Base-by-base conservation (phyloP, 179 eudicot genomes). In the Beta macrorhiza region DNA sequence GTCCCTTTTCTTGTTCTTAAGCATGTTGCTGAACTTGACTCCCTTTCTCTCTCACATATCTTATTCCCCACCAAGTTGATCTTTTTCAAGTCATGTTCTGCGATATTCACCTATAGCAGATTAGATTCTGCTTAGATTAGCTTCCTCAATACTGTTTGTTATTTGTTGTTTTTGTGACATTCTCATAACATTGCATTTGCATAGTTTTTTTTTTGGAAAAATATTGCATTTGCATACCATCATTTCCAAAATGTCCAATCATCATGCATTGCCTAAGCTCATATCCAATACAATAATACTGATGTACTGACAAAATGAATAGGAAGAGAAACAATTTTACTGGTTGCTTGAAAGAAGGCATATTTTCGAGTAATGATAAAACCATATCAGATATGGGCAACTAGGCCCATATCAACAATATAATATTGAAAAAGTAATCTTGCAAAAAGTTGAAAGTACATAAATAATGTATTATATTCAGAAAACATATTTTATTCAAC, bases 1-100 rank as follows among this genome's bases (percentile, higher is more conserved):
- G 61, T 15, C 61, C 45, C 61, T 29, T 72, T 52, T 49, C 22
- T 53, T 11, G 5, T 51, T 72, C 61, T 44, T 72, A 72, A 72
- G 76, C 61, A 72, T 22, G 75, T 47, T 72, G 2, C 20, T 20
- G 75, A 72, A 51, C 58, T 71, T 6, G 57, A 49, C 58, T 51
- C 58, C 56, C 56, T 49, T 22, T 71, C 10, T 7, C 16, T 17
- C 14, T 32, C 67, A 14, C 67, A 32, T 15, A 61, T 22, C 65
- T 61, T 61, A 67, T 67, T 67, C 70, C 70, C 70, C 70, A 67
- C 70, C 63, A 67, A 67, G 5, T 16, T 67, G 4, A 67, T 67
- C 70, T 67, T 67, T 67, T 67, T 25, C 25, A 70, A 47, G 16
- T 71, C 74, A 71, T 71, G 56, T 71, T 47, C n/a, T 67, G 44